Conservation (phyloP, 441 rosid species). For the Erodium texanum region DNA sequence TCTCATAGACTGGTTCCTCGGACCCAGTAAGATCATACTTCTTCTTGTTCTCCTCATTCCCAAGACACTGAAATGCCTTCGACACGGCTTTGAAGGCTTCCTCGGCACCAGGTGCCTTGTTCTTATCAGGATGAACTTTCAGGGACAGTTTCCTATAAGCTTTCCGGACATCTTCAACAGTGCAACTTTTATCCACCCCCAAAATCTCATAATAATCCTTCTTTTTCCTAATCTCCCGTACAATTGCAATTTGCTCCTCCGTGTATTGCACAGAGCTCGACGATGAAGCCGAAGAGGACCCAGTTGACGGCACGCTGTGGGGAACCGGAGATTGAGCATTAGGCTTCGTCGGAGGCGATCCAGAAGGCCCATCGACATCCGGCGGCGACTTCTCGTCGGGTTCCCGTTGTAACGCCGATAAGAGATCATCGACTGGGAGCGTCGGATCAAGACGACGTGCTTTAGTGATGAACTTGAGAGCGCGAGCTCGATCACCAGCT, state of each 20-base stretch:
- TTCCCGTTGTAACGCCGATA: conserved; percentile 32
- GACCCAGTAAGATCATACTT: conserved; percentile 68
- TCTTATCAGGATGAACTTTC: conserved; percentile 93
- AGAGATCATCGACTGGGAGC: conserved; percentile 53
- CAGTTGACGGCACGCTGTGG: conserved; percentile 33
- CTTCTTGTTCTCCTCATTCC: conserved; percentile 54
- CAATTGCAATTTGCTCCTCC: conserved; percentile 66
- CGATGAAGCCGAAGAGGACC: conserved; percentile 32
- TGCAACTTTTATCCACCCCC: conserved; percentile 48
- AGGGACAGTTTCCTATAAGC: conserved; percentile 74
- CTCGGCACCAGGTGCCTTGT: conserved; percentile 86
- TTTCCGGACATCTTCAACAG: conserved; percentile 74
- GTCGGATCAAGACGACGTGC: conserved; percentile 87
- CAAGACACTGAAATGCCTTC: conserved; percentile 82
- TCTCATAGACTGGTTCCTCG: conserved; percentile 64
- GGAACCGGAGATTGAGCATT: conserved; percentile 51
- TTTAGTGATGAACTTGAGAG: conserved; percentile 63
- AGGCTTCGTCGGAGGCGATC: conserved; percentile 23
- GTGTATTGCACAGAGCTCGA: conserved; percentile 43
- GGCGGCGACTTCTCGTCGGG: conserved; percentile 21
- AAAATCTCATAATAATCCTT: conserved; percentile 77
- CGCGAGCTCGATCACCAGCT: conserved; percentile 67
- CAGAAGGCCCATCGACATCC: conserved; percentile 24
- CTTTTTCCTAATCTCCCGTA: conserved; percentile 62
- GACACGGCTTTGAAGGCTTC: conserved; percentile 85